A percentile compares a stretch with the other conserved stretches of the same genome.
phyloP scores from a whole-genome alignment of 257 asterid species.

The Nicotiana noctiflora region DNA sequence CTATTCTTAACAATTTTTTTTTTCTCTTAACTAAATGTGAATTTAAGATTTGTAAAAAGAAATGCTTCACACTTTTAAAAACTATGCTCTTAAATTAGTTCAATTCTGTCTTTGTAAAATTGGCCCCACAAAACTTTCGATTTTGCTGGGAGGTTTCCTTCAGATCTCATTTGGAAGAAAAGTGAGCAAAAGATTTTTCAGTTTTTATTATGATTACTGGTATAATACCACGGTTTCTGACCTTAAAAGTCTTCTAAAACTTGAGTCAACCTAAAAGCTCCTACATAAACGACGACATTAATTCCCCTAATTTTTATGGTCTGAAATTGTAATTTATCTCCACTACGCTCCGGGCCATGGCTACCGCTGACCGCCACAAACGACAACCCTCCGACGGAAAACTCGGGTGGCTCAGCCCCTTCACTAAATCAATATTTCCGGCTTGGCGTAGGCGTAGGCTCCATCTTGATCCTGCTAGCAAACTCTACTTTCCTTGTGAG shows the following conservation, averaged over 20 bases:
- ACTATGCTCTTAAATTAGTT: too few species aligned
- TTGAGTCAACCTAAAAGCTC: background rate
- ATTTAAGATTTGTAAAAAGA: too few species aligned
- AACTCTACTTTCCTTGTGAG: conserved; percentile 78
- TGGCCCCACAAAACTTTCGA: too few species aligned
- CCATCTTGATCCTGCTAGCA: conserved; percentile 69
- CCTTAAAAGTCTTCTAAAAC: background rate
- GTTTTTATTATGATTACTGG: too few species aligned
- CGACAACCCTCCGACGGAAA: conserved; percentile 22
- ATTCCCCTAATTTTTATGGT: background rate
- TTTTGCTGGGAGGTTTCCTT: too few species aligned
- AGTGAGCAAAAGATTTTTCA: too few species aligned
- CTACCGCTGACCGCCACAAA: conserved; percentile 36
- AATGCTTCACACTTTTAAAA: too few species aligned
- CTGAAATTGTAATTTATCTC: background rate
- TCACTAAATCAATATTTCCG: conserved; percentile 62
- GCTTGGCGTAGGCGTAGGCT: conserved; percentile 71
- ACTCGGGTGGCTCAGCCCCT: conserved; percentile 50
- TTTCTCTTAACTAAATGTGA: too few species aligned
- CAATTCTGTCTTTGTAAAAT: too few species aligned
- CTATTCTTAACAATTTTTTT: too few species aligned
- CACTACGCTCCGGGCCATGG: conserved; percentile 40
- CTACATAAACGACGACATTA: background rate
- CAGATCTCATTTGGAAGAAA: too few species aligned
- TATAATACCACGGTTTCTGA: background rate